Evolutionary conservation across 805 yeast genomes (phyloP), one percentile per base, ranked within the genome.

Genomic region (Ogataea kodamae): DNA sequence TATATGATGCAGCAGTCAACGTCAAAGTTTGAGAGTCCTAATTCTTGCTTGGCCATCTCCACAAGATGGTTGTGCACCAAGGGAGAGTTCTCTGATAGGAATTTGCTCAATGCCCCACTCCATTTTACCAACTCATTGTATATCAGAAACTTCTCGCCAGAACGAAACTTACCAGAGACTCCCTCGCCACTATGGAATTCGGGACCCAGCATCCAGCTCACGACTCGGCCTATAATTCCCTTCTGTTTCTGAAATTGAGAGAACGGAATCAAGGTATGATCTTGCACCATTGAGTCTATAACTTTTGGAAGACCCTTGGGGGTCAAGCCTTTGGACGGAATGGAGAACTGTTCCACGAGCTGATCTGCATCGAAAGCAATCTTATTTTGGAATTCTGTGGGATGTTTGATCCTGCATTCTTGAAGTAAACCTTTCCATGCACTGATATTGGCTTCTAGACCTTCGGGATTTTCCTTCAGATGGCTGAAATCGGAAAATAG

Each of bases 401-500:
- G 33, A 22, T 41, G 32, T 22, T 42, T 20, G 4, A 30, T 24
- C 3, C 53, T 33, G 10, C 64, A 51, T 14, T 51, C 52, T 13
- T 45, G 30, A 6, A 72, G 47, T 8, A 66, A 56, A 5, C 48
- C 42, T 28, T 51, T 58, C 79, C 79, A 73, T 3, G 73, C 70
- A 4, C 45, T 45, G 9, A 72, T 16, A 42, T 73, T 73, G 10
- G 78, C 78, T 14, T 54, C 62, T 35, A 59, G 72, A 5, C 79
- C 79, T 35, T 68, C 76, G 3, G 58, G 61, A 40, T 73, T 73
- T 9, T 64, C 68, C 35, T 59, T 55, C 18, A 73, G 54, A n/a
- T 64, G 54, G 7, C 57, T 43, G 42, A 70, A 73, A 42, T 72
- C 68, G 3, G 76, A 68, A 39, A 62, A 73, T 25, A 73, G 57